Evolutionary conservation across 129 eudicot species (phyloP).

Genomic region (sunflower (Helianthus annuus)): HanXRQr2.0-SUNRISE NC_035449.2:63624901-63625400

Average conservation of each 20-base stretch:
- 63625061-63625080: neutral
- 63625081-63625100: neutral
- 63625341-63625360: too few relatives aligned
- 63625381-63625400: too few relatives aligned
- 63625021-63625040: slow-evolving; percentile 56
- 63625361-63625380: too few relatives aligned
- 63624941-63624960: slow-evolving; percentile 79
- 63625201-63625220: slow-evolving; percentile 87
- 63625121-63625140: neutral
- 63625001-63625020: slow-evolving; percentile 71
- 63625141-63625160: neutral
- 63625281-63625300: neutral
- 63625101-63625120: too few relatives aligned
- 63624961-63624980: slow-evolving; percentile 89
- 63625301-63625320: slow-evolving; percentile 70
- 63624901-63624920: slow-evolving; percentile 91
- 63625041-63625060: slow-evolving; percentile 23
- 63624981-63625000: slow-evolving; percentile 78
- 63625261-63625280: neutral
- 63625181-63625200: slow-evolving; percentile 76
- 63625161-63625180: slow-evolving; percentile 55
- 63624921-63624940: slow-evolving; percentile 93
- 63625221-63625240: slow-evolving; percentile 95
- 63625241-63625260: neutral
- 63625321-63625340: too few relatives aligned